phyloP scores from a whole-genome alignment of 2,329 filamentous ascomycete species.

The Didymella pomorum region DNA sequence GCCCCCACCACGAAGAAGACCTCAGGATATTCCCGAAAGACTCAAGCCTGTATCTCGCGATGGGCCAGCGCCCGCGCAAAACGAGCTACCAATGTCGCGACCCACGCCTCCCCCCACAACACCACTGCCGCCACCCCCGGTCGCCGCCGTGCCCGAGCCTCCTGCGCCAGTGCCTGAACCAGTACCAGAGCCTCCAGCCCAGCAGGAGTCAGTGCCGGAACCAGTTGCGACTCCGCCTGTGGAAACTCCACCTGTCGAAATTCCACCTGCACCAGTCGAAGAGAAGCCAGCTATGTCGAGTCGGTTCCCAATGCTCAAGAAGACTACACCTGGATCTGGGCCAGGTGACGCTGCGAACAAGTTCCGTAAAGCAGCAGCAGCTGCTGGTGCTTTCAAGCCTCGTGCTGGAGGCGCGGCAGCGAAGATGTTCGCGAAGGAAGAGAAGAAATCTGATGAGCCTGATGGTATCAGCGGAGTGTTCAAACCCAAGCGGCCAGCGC shows the following conservation, averaged over 20 bases:
- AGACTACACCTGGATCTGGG: constrained; percentile 64
- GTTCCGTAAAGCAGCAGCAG: constrained; percentile 80
- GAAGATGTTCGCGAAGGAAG: constrained; percentile 68
- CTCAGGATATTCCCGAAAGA: constrained; percentile 42
- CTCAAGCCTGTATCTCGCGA: constrained; percentile 31
- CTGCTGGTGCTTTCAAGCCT: constrained; percentile 79
- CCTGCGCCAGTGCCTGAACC: constrained; percentile 23
- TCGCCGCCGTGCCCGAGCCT: constrained; percentile 21
- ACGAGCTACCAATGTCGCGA: constrained; percentile 23
- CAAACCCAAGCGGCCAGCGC: constrained; percentile 65
- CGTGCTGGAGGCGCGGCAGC: constrained; percentile 87
- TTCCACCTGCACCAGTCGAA: constrained; percentile 15
- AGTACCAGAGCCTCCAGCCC: constrained; percentile 33
- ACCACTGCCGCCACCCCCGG: constrained; percentile 40
- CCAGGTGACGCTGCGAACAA: constrained; percentile 76
- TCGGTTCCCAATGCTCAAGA: constrained; percentile 90
- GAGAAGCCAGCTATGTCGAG: constrained; percentile 61
- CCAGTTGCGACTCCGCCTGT: constrained; percentile 19
- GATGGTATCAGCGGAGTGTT: constrained; percentile 92
- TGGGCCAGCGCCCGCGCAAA: constrained; percentile 16
- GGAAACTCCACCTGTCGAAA: constrained; percentile 1
- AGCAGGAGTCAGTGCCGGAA: constrained; percentile 13
- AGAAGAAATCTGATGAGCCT: constrained; percentile 71
- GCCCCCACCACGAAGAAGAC: constrained; percentile 35
- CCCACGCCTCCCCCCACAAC: constrained; percentile 36